Percentiles rank a stretch among this genome's conserved stretches.
phyloP scores from a whole-genome alignment of 306 rosid species.

The Trichosanthes truncata region DNA sequence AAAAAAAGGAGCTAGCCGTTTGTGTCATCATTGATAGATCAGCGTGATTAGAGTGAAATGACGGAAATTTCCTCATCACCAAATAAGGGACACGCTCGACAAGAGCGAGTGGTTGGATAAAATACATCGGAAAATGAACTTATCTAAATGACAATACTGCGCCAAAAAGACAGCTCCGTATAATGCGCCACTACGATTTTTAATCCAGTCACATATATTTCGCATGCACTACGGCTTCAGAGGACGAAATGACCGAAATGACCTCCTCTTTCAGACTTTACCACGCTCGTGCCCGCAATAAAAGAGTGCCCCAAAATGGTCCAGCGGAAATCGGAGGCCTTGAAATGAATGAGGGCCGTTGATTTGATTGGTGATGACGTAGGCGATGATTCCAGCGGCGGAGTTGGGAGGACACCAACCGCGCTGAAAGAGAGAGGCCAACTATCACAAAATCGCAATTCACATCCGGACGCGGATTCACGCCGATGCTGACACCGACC shows the following conservation, averaged over 20 bases:
- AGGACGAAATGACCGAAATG: neutral
- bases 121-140: neutral
- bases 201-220: constrained; percentile 10
- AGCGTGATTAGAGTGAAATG: neutral
- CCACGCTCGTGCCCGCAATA: neutral
- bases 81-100: neutral
- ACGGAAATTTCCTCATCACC: neutral
- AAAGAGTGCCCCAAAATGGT: neutral
- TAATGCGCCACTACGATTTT: constrained; percentile 8
- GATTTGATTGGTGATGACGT: constrained; percentile 12
- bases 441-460: constrained; percentile 5
- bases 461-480: neutral
- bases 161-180: neutral
- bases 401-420: constrained; percentile 17
- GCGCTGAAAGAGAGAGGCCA: constrained; percentile 19
- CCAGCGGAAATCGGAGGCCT: neutral
- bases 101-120: neutral
- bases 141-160: constrained; percentile 7
- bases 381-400: constrained; percentile 14
- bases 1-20: neutral
- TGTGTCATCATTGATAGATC: neutral
- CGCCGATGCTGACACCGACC: neutral
- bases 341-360: constrained; percentile 3
- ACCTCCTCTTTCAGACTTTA: neutral
- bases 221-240: constrained; percentile 19